Percentiles rank a stretch among this genome's conserved stretches.
These are phyloP conservation scores for Annulohypoxylon maeteangense DNA, from an alignment of 495 filamentous ascomycete genomes.

Conservation along the genomic window DNA sequence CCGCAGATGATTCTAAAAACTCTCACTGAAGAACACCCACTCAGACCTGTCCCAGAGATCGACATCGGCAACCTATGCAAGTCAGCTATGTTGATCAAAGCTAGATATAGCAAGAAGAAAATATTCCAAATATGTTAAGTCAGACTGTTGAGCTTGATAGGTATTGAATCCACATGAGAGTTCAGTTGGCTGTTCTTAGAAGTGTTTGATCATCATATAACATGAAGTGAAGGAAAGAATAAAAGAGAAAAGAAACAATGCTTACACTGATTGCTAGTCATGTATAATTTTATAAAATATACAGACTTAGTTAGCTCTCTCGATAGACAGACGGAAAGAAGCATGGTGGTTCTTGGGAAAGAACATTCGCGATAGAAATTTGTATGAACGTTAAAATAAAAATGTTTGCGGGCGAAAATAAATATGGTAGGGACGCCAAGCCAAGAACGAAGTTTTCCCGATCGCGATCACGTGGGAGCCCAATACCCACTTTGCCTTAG, in stretches of 20 bases:
- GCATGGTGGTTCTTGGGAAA: constrained; percentile 21
- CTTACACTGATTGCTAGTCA: constrained; percentile 34
- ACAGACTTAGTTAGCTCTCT: not conserved
- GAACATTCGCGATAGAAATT: not conserved
- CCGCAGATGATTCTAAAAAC: not conserved
- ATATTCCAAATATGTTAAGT: constrained; percentile 35
- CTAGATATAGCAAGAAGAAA: constrained; percentile 4
- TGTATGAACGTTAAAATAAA: constrained; percentile 16
- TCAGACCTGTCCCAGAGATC: not conserved
- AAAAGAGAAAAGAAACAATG: constrained; percentile 1
- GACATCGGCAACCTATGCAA: constrained; percentile 4
- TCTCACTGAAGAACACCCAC: no score
- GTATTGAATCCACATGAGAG: constrained; percentile 61
- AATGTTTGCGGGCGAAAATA: constrained; percentile 14
- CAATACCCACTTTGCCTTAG: not conserved
- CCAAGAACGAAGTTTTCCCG: constrained; percentile 34
- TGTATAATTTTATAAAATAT: not conserved
- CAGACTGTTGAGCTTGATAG: constrained; percentile 73
- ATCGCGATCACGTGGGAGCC: constrained; percentile 20
- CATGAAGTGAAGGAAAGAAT: not conserved
- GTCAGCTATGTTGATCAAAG: constrained; percentile 22
- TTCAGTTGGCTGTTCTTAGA: constrained; percentile 72
- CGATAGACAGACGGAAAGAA: not conserved
- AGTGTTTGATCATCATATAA: constrained; percentile 61
- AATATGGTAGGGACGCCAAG: constrained; percentile 22